These are phyloP conservation scores for Cetraspora pellucida DNA, from an alignment of 192 early-diverging fungal genomes.

Conservation along the genomic window DNA sequence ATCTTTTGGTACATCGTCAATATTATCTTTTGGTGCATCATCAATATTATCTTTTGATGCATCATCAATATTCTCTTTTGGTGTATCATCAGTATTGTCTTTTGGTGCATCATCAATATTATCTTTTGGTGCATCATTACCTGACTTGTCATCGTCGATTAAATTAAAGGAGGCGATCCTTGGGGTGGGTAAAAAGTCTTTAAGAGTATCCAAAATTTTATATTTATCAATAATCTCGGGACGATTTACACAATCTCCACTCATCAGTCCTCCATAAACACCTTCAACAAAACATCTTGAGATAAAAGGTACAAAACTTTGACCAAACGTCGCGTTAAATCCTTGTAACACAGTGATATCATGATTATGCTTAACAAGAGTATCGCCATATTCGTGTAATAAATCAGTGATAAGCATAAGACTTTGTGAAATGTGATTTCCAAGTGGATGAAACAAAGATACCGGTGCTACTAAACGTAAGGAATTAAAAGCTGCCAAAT, in stretches of 20 bases:
- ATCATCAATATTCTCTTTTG: too few relatives aligned
- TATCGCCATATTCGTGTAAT: conserved; percentile 20
- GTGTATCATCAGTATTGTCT: too few relatives aligned
- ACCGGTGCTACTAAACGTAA: conserved; percentile 61
- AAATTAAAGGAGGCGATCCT: background rate
- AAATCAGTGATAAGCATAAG: conserved; percentile 12
- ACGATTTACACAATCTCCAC: background rate
- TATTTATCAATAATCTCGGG: background rate
- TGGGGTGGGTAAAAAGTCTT: conserved; percentile 24
- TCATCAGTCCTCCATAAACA: conserved; percentile 44
- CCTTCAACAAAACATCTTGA: conserved; percentile 47
- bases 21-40: too few relatives aligned
- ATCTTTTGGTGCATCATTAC: too few relatives aligned
- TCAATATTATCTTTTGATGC: too few relatives aligned
- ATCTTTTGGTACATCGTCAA: too few relatives aligned
- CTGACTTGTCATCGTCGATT: too few relatives aligned
- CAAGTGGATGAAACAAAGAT: conserved; percentile 38
- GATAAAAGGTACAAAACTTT: conserved; percentile 34
- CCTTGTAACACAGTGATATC: conserved; percentile 8
- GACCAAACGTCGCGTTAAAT: conserved; percentile 27
- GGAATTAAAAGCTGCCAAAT: conserved; percentile 64
- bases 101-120: too few relatives aligned
- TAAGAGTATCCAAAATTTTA: conserved; percentile 25
- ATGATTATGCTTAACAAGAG: conserved; percentile 16
- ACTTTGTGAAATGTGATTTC: background rate